phyloP scores from a whole-genome alignment of 2,329 filamentous ascomycete species.

The Microdochium paspali region DNA sequence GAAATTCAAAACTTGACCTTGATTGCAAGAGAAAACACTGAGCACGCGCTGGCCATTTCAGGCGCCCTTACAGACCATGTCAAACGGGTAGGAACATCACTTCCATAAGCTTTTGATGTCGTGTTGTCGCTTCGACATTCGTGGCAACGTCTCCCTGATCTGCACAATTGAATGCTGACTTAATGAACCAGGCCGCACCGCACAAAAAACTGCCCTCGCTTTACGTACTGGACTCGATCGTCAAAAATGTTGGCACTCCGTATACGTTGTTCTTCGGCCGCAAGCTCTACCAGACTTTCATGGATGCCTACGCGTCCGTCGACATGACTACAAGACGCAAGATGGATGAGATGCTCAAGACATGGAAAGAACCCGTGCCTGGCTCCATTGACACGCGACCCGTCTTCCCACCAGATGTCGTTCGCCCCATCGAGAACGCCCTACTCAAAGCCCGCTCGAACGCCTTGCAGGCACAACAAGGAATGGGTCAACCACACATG shows the following conservation, averaged over 20 bases:
- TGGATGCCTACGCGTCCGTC: slow-evolving; percentile 90
- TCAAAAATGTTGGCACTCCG: slow-evolving; percentile 96
- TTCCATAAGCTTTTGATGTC: slow-evolving; percentile 2
- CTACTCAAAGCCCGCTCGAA: slow-evolving; percentile 70
- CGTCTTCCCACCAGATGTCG: slow-evolving; percentile 81
- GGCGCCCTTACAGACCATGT: slow-evolving; percentile 88
- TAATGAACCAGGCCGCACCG: slow-evolving; percentile 60
- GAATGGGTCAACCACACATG: slow-evolving; percentile 45
- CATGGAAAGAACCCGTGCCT: slow-evolving; percentile 94
- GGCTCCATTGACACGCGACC: slow-evolving; percentile 88
- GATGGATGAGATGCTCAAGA: slow-evolving; percentile 95
- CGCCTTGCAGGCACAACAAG: slow-evolving; percentile 48
- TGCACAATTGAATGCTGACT: slow-evolving; percentile 25
- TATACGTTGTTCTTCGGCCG: slow-evolving; percentile 93
- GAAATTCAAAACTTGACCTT: slow-evolving; percentile 97
- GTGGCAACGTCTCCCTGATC: neutral
- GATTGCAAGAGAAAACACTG: slow-evolving; percentile 95
- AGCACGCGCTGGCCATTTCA: slow-evolving; percentile 89
- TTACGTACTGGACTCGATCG: slow-evolving; percentile 95
- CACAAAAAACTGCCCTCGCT: slow-evolving; percentile 88
- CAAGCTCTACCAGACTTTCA: slow-evolving; percentile 88
- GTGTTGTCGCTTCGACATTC: slow-evolving; percentile 12
- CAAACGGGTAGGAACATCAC: slow-evolving; percentile 64
- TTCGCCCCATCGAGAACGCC: slow-evolving; percentile 86
- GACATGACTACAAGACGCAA: slow-evolving; percentile 75